Conservation (phyloP, 202 grass and related monocot genomes). For the Eragrostis tef region DNA sequence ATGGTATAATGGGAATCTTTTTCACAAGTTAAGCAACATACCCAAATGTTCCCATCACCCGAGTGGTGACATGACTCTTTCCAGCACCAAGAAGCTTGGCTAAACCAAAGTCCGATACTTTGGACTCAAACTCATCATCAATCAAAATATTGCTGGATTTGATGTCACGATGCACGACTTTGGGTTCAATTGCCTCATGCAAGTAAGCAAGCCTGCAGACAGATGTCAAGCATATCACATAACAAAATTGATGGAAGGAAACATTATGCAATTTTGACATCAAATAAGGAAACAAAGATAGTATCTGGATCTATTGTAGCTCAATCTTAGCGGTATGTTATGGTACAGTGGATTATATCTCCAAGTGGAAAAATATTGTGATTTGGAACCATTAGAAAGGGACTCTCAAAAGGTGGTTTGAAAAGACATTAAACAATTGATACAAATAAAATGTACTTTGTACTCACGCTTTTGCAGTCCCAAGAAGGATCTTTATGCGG, state of each 20-base stretch:
- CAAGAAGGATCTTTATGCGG: slow-evolving; percentile 92
- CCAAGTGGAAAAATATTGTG: slow-evolving; percentile 10
- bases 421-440: slow-evolving; percentile 33
- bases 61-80: slow-evolving; percentile 96
- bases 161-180: slow-evolving; percentile 98
- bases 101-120: slow-evolving; percentile 97
- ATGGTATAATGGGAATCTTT: slow-evolving; percentile 9
- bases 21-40: slow-evolving; percentile 50
- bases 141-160: slow-evolving; percentile 99
- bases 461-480: slow-evolving; percentile 95
- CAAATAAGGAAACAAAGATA: slow-evolving; percentile 17
- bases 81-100: slow-evolving; percentile 96
- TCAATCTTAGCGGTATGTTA: slow-evolving; percentile 16
- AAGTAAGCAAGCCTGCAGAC: slow-evolving; percentile 91
- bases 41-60: slow-evolving; percentile 99
- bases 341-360: slow-evolving; percentile 23
- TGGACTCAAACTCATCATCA: slow-evolving; percentile 93
- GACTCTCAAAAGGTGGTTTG: background rate
- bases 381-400: slow-evolving; percentile 18
- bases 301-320: slow-evolving; percentile 13
- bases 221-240: slow-evolving; percentile 25
- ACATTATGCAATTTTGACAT: slow-evolving; percentile 8
- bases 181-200: slow-evolving; percentile 98
- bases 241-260: background rate
- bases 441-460: slow-evolving; percentile 19